phyloP scores from a whole-genome alignment of 306 rosid genomes.

The Mimosa pudica region DNA sequence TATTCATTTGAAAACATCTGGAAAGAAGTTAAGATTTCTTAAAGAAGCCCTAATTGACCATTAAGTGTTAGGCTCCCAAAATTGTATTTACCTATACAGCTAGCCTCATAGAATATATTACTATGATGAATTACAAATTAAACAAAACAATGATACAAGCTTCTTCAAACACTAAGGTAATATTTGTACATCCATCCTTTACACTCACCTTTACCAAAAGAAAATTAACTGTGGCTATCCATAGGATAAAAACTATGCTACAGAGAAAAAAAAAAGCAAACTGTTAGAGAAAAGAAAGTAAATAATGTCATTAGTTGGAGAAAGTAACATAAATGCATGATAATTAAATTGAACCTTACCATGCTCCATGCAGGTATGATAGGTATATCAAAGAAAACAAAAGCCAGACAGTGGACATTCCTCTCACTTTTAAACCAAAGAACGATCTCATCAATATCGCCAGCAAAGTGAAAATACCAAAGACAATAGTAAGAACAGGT shows the following conservation, averaged over 20 bases:
- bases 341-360: conserved; percentile 50
- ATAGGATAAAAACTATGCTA: conserved; percentile 70
- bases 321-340: conserved; percentile 8
- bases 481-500: conserved; percentile 72
- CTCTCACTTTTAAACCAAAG: conserved; percentile 60
- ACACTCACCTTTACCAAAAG: conserved; percentile 81
- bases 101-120: conserved; percentile 5
- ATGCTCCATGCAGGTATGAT: conserved; percentile 87
- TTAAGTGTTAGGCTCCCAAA: background rate
- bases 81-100: background rate
- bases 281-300: conserved; percentile 21
- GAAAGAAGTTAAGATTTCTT: background rate
- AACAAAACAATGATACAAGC: conserved; percentile 13
- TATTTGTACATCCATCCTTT: conserved; percentile 16
- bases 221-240: conserved; percentile 74
- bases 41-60: conserved; percentile 2
- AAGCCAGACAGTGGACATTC: conserved; percentile 87
- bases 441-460: conserved; percentile 53
- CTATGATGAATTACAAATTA: conserved; percentile 14
- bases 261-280: conserved; percentile 37
- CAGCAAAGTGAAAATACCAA: conserved; percentile 56
- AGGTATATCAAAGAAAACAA: conserved; percentile 72
- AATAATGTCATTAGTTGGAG: conserved; percentile 29
- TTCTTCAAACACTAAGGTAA: conserved; percentile 21
- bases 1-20: conserved; percentile 10